phyloP scores from a whole-genome alignment of 1,284 basidiomycete species.

The Cutaneotrichosporon arboriforme region DNA sequence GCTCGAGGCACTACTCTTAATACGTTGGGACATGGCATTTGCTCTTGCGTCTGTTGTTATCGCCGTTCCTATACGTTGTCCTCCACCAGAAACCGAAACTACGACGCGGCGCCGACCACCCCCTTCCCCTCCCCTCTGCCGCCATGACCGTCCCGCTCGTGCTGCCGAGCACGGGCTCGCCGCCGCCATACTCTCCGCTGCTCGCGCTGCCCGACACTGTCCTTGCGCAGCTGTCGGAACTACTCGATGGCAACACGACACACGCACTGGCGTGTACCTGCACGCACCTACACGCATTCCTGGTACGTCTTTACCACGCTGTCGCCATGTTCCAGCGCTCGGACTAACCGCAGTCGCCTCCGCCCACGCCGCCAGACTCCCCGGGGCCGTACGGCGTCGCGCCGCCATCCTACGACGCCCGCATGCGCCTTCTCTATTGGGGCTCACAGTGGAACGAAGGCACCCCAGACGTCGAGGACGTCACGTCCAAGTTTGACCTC shows the following conservation, averaged over 20 bases:
- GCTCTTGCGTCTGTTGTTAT: no score
- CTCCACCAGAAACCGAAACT: no score
- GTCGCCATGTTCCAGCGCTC: neutral
- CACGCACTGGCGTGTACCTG: neutral
- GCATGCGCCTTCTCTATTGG: slow-evolving; percentile 1
- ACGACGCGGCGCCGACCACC: neutral
- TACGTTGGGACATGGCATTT: no score
- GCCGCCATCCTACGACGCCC: neutral
- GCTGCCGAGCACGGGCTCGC: neutral
- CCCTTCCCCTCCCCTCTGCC: neutral
- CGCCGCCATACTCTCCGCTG: neutral
- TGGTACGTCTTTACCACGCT: neutral
- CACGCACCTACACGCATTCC: slow-evolving; percentile 1
- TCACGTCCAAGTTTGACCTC: neutral
- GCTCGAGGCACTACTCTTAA: no score
- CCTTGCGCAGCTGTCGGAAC: neutral
- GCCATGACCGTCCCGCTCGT: neutral
- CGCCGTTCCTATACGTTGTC: no score
- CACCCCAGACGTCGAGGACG: neutral
- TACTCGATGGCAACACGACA: neutral
- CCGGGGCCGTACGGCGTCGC: neutral
- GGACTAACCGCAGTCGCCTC: neutral
- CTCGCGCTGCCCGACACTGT: slow-evolving; percentile 2
- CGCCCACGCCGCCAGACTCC: neutral
- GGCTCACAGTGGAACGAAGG: neutral